These are phyloP conservation scores for Linderniella brevidens DNA, from an alignment of 257 asterid species.

Conservation along the genomic window DNA sequence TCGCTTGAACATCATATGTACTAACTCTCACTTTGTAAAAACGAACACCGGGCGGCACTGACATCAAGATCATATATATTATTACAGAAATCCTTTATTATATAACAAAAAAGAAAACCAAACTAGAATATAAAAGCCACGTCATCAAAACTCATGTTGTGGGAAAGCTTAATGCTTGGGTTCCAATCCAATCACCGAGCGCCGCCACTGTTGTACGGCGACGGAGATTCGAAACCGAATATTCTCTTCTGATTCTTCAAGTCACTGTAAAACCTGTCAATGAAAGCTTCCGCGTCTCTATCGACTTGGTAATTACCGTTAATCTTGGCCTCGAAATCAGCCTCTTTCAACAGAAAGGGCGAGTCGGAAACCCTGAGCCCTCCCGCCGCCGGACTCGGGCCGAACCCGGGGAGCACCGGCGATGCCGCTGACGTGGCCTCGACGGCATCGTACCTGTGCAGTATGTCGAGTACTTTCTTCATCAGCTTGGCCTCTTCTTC, in stretches of 20 bases:
- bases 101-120: too few species aligned
- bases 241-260: slow-evolving; percentile 25
- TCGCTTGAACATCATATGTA: too few species aligned
- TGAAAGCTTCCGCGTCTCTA: slow-evolving; percentile 32
- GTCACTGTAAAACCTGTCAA: slow-evolving; percentile 28
- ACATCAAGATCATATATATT: too few species aligned
- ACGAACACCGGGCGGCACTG: too few species aligned
- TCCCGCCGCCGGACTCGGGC: slow-evolving; percentile 4
- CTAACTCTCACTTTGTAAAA: too few species aligned
- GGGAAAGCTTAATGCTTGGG: too few species aligned
- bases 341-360: slow-evolving; percentile 8
- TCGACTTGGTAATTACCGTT: slow-evolving; percentile 15
- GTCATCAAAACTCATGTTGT: too few species aligned
- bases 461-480: neutral
- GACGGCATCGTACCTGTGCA: slow-evolving; percentile 1
- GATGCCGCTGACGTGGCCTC: slow-evolving; percentile 5
- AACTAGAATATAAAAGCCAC: too few species aligned
- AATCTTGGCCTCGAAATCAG: slow-evolving; percentile 4
- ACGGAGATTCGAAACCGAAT: slow-evolving; percentile 29
- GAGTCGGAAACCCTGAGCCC: slow-evolving; percentile 14
- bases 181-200: too few species aligned
- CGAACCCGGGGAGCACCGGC: slow-evolving; percentile 9
- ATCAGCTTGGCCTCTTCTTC: too few species aligned
- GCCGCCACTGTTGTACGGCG: slow-evolving; percentile 30
- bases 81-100: too few species aligned